These are phyloP conservation scores for Lathyrus oleraceus DNA, from an alignment of 306 rosid genomes.

Conservation along the genomic window DNA sequence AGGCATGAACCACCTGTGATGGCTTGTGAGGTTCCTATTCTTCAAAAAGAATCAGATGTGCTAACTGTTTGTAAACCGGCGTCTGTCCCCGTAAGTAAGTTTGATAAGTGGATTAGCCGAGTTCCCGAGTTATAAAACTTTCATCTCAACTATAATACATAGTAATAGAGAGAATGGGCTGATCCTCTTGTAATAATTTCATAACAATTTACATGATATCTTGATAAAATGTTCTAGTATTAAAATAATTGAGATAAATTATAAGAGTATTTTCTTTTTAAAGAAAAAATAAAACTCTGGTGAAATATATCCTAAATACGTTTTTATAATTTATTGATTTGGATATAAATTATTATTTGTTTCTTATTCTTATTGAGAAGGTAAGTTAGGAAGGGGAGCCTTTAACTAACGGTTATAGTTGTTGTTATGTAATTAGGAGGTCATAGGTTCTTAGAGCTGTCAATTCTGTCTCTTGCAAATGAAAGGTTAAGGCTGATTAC, in stretches of 20 bases:
- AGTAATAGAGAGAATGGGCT: conserved; percentile 12
- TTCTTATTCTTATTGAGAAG: neutral
- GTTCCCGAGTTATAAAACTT: conserved; percentile 19
- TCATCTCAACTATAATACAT: neutral
- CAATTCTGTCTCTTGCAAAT: neutral
- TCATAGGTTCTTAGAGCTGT: neutral
- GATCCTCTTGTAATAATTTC: neutral
- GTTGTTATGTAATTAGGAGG: neutral
- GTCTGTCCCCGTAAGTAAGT: conserved; percentile 77
- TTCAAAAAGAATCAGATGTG: conserved; percentile 61
- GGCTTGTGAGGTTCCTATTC: conserved; percentile 64
- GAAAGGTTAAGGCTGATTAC: neutral
- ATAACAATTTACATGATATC: neutral
- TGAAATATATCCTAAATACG: neutral
- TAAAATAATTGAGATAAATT: neutral
- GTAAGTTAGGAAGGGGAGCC: neutral
- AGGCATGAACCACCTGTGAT: conserved; percentile 94
- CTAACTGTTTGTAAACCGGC: conserved; percentile 83
- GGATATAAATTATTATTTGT: neutral
- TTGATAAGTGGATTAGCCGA: conserved; percentile 19
- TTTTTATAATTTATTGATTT: neutral
- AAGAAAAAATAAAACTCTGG: neutral
- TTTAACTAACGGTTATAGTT: neutral
- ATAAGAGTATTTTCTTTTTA: neutral
- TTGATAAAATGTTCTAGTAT: neutral